These are phyloP conservation scores for Pseudogymnoascus sp. DNA, from an alignment of 2,329 filamentous ascomycete species.

Conservation along the genomic window DNA sequence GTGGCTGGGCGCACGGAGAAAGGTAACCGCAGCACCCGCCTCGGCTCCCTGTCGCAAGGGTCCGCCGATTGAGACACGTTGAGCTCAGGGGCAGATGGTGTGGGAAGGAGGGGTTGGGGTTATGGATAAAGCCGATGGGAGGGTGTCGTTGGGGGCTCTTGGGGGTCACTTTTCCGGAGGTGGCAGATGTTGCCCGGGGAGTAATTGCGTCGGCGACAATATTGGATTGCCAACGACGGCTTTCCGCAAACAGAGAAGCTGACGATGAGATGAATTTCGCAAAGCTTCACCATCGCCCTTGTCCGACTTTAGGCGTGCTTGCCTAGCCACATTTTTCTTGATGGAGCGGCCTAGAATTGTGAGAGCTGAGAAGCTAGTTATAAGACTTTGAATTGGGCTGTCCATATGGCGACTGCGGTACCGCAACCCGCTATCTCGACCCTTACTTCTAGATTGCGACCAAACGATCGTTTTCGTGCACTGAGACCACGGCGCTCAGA, in stretches of 20 bases:
- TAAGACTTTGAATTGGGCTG: background rate
- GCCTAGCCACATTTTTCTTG: background rate
- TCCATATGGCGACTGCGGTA: background rate
- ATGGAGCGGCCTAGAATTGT: background rate
- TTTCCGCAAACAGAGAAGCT: background rate
- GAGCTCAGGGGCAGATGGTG: background rate
- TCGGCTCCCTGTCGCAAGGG: background rate
- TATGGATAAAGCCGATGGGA: background rate
- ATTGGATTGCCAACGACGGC: background rate
- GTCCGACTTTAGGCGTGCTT: background rate
- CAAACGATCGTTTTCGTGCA: background rate
- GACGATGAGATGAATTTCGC: background rate
- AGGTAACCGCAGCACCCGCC: slow-evolving; percentile 1
- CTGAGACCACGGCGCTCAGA: background rate
- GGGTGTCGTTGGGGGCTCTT: background rate
- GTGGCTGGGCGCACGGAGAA: background rate
- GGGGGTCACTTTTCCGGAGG: background rate
- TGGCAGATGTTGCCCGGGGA: background rate
- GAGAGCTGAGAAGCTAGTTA: background rate
- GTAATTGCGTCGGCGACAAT: background rate
- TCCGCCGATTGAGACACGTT: slow-evolving; percentile 2
- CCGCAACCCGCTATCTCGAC: background rate
- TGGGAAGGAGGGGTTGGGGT: background rate
- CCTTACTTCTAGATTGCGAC: background rate
- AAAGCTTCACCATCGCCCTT: background rate